Evolutionary conservation across 805 yeast species (phyloP).

Genomic region (Zygosaccharomyces siamensis): DNA sequence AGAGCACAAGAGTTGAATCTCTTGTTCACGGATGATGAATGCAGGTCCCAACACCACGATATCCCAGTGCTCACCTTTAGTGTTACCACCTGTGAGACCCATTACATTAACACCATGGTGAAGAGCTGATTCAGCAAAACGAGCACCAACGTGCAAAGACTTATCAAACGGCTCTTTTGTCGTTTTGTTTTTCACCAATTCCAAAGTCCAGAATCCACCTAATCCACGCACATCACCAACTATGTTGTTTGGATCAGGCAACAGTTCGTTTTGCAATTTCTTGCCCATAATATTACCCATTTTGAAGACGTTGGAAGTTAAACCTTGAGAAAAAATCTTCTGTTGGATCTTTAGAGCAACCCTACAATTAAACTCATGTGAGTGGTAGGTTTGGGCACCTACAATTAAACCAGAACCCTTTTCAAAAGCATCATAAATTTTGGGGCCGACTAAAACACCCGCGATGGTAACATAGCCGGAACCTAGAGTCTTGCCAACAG

Average conservation of each 20-base stretch:
- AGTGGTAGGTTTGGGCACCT: slow-evolving; percentile 51
- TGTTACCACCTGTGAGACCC: slow-evolving; percentile 45
- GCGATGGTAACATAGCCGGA: slow-evolving; percentile 49
- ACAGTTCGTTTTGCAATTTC: slow-evolving; percentile 35
- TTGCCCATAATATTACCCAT: slow-evolving; percentile 42
- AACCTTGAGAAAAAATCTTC: slow-evolving; percentile 34
- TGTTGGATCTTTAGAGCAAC: slow-evolving; percentile 46
- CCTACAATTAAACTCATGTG: slow-evolving; percentile 44
- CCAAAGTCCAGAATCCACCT: slow-evolving; percentile 57
- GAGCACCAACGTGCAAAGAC: slow-evolving; percentile 36
- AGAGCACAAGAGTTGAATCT: slow-evolving; percentile 40
- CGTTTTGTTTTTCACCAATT: slow-evolving; percentile 48
- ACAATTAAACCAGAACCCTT: slow-evolving; percentile 39
- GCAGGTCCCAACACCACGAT: slow-evolving; percentile 47
- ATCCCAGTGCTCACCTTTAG: slow-evolving; percentile 35
- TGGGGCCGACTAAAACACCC: slow-evolving; percentile 41
- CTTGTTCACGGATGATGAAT: slow-evolving; percentile 40
- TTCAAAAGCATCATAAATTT: slow-evolving; percentile 37
- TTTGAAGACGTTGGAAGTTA: slow-evolving; percentile 41
- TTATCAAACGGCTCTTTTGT: slow-evolving; percentile 48
- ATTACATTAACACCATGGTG: slow-evolving; percentile 46
- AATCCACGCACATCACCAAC: slow-evolving; percentile 61
- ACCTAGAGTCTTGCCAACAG: slow-evolving; percentile 47
- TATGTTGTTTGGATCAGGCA: slow-evolving; percentile 34
- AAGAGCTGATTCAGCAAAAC: slow-evolving; percentile 34